phyloP scores from a whole-genome alignment of 2,329 filamentous ascomycete species.

The Berkeleyomyces basicola region DNA sequence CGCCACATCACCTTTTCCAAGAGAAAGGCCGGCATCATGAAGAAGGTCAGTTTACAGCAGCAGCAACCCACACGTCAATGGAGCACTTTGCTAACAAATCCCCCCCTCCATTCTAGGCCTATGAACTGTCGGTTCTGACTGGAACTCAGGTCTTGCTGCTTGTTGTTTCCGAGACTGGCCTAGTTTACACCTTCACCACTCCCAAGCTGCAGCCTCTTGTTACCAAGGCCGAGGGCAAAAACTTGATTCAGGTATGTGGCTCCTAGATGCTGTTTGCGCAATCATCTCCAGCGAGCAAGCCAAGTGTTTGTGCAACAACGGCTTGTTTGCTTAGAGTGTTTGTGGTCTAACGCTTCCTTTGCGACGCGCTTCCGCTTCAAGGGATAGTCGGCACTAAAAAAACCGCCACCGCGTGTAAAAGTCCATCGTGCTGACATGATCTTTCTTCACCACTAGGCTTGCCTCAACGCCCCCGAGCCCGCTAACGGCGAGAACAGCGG shows the following conservation, averaged over 20 bases:
- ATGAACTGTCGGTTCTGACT: slow-evolving; percentile 91
- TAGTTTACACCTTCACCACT: slow-evolving; percentile 97
- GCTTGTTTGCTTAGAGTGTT: too few relatives aligned
- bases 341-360: background rate
- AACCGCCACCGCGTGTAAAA: background rate
- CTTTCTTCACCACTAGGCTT: slow-evolving; percentile 46
- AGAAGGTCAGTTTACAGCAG: slow-evolving; percentile 58
- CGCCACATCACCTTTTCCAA: slow-evolving; percentile 99
- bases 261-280: background rate
- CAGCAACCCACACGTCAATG: background rate
- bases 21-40: slow-evolving; percentile 99
- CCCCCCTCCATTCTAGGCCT: slow-evolving; percentile 44
- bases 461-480: slow-evolving; percentile 89
- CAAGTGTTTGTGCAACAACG: too few relatives aligned
- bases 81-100: background rate
- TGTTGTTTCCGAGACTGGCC: slow-evolving; percentile 90
- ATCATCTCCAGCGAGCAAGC: background rate
- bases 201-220: slow-evolving; percentile 96
- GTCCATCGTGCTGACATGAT: background rate
- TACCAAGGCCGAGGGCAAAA: slow-evolving; percentile 97
- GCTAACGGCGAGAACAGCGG: slow-evolving; percentile 57
- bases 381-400: background rate
- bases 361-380: background rate
- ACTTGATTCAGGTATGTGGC: slow-evolving; percentile 77
- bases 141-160: slow-evolving; percentile 93